Base-by-base conservation (phyloP, 345 rosid genomes). In the Nasturtium officinale region DNA sequence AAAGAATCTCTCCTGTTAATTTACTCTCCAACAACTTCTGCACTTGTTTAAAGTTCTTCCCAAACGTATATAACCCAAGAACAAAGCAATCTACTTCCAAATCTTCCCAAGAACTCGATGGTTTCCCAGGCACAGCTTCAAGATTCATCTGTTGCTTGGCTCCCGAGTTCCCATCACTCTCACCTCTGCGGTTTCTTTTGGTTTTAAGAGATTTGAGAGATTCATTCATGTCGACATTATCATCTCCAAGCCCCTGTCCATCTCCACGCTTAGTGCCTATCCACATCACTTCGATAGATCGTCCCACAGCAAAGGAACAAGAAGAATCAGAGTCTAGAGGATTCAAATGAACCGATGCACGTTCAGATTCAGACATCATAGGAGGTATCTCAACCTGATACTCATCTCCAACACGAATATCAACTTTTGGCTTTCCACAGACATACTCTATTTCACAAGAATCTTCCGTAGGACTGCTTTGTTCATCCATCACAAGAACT, bases 381-480 rank as follows among this genome's bases (percentile, higher is more conserved):
- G 80, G 73, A 72, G 89, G 88, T 73, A 89, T 79, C 75, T 85
- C 85, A 3, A 58, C 89, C 54, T 87, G 96, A 74, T 77, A 89
- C 2, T 82, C 82, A 1, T 85, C 82, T 23, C 96, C 92, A 61
- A 87, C 69, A 71, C 92, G 85, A 33, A 83, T 74, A 66, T 70
- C 77, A 63, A 80, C 57, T 69, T 63, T 71, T 20, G 81, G 87
- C 69, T 77, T 79, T 46, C 90, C 90, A 16, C 74, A 82, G 5
- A 73, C 66, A 61, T 67, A 82, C 69, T 54, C 72, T 38, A 50
- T 71, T 8, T 75, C 83, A 51, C 68, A 75, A 28, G 86, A 76
- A 29, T 64, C 76, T 68, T 76, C 71, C 25, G 60, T 38, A 26
- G 29, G 51, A 80, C 61, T 68, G 55, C 18, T 43, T 59, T 79